These are phyloP conservation scores for Garcia nutans DNA, from an alignment of 345 rosid species.

Conservation along the genomic window DNA sequence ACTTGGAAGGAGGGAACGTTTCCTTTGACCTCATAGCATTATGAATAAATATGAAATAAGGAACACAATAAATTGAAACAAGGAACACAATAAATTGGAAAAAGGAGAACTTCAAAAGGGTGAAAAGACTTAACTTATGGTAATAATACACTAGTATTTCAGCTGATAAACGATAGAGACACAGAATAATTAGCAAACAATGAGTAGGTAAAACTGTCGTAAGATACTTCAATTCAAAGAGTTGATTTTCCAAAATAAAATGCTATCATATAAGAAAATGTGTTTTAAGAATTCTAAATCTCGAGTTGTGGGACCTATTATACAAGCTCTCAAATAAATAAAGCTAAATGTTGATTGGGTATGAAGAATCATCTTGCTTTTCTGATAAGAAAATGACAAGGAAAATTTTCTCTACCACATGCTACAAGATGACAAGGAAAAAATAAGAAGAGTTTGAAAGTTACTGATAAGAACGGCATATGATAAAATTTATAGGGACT, in stretches of 20 bases:
- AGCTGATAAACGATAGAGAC: background rate
- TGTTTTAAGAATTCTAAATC: background rate
- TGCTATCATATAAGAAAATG: too few species aligned
- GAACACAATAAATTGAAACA: too few species aligned
- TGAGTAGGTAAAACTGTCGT: background rate
- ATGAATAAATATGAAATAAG: background rate
- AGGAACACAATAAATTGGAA: background rate
- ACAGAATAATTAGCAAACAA: background rate
- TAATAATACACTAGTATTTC: background rate
- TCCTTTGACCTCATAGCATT: background rate
- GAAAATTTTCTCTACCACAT: background rate
- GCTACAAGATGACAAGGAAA: background rate
- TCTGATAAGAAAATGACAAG: slow-evolving; percentile 1
- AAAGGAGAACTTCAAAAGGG: background rate
- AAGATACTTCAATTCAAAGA: background rate
- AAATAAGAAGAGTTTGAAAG: background rate
- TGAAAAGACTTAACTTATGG: background rate
- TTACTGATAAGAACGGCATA: background rate
- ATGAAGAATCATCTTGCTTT: background rate
- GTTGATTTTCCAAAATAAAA: background rate
- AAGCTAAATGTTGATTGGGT: slow-evolving; percentile 6
- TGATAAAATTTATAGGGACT: background rate
- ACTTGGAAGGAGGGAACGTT: too few species aligned
- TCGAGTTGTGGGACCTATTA: background rate
- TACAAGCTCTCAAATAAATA: background rate